These are phyloP conservation scores for Gossypium anomalum DNA, from an alignment of 345 rosid species.

Conservation along the genomic window DNA sequence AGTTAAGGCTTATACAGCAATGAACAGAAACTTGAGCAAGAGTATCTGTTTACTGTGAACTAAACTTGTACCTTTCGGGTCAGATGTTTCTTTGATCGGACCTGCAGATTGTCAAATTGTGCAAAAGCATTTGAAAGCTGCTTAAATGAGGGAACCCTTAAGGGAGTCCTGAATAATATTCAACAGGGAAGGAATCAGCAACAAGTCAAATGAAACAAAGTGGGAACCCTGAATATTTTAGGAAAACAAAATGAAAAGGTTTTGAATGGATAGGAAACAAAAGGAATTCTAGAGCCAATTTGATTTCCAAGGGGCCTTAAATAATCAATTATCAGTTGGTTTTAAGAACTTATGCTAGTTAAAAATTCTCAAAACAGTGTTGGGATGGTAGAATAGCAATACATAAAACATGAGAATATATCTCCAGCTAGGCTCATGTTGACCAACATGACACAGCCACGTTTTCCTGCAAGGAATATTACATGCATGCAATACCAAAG, in stretches of 20 bases:
- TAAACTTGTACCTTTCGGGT: constrained; percentile 59
- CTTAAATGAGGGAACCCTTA: constrained; percentile 62
- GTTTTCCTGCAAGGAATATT: neutral
- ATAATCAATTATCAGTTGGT: neutral
- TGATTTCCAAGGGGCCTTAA: neutral
- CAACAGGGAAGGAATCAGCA: constrained; percentile 12
- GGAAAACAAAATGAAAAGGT: neutral
- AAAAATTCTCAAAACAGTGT: neutral
- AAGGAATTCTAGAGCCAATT: neutral
- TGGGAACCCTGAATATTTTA: neutral
- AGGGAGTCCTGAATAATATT: constrained; percentile 51
- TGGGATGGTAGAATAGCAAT: neutral
- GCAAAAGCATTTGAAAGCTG: constrained; percentile 84
- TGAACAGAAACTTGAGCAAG: constrained; percentile 3
- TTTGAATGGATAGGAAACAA: neutral
- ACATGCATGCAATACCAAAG: neutral
- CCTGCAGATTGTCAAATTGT: constrained; percentile 74
- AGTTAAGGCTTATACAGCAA: neutral
- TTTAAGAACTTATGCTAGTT: neutral
- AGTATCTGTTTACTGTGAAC: neutral
- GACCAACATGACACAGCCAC: neutral
- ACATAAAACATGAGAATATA: neutral
- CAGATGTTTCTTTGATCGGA: constrained; percentile 76
- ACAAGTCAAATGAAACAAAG: constrained; percentile 6
- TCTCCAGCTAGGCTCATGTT: neutral